These are phyloP conservation scores for Penicillium salamii DNA, from an alignment of 495 filamentous ascomycete genomes.

Conservation along the genomic window DNA sequence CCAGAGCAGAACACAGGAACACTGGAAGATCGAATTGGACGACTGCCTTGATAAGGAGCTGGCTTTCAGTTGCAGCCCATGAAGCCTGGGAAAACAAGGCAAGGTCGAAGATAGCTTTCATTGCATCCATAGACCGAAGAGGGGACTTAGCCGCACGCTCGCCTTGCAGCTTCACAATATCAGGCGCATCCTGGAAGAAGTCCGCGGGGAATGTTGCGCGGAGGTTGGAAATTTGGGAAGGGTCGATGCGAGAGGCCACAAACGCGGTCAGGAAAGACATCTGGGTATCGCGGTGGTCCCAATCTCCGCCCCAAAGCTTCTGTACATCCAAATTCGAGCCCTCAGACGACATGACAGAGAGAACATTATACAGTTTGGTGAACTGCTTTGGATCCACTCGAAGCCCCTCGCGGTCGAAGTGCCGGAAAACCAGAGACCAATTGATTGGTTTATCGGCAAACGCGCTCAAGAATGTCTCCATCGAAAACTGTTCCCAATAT, in stretches of 20 bases:
- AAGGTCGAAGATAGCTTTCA: constrained; percentile 76
- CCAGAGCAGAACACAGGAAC: constrained; percentile 76
- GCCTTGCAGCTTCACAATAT: constrained; percentile 66
- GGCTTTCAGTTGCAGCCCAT: constrained; percentile 63
- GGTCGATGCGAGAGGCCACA: constrained; percentile 73
- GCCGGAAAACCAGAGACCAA: constrained; percentile 78
- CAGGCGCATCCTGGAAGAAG: constrained; percentile 70
- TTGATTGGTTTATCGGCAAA: constrained; percentile 60
- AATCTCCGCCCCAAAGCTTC: constrained; percentile 84
- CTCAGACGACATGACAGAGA: constrained; percentile 66
- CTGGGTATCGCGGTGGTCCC: constrained; percentile 82
- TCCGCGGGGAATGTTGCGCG: constrained; percentile 72
- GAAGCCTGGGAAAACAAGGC: constrained; percentile 63
- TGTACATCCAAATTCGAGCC: constrained; percentile 69
- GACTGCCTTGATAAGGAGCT: constrained; percentile 52
- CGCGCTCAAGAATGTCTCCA: constrained; percentile 69
- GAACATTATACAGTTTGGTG: constrained; percentile 68
- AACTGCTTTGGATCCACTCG: constrained; percentile 77
- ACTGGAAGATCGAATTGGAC: constrained; percentile 55
- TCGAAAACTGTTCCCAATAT: constrained; percentile 63
- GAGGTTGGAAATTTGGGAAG: constrained; percentile 75
- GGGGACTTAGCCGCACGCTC: constrained; percentile 78
- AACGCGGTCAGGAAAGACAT: constrained; percentile 87
- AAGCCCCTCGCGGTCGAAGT: constrained; percentile 78
- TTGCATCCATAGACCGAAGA: constrained; percentile 81